These are phyloP conservation scores for Emergomyces pasteurianus DNA, from an alignment of 2,329 filamentous ascomycete genomes.

Conservation along the genomic window DNA sequence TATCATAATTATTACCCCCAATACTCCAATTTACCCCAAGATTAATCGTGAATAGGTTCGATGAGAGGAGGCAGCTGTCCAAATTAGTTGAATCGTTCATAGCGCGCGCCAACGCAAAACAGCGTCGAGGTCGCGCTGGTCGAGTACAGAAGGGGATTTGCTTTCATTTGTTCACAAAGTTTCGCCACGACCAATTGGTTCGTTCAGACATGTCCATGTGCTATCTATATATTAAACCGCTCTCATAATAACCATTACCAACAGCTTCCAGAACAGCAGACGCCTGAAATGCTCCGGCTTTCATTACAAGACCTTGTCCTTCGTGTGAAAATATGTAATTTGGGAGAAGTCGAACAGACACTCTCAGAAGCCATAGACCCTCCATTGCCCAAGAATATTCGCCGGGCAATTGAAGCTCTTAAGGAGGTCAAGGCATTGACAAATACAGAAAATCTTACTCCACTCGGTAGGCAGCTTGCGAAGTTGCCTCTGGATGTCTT, in stretches of 20 bases:
- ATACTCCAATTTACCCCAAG: neutral
- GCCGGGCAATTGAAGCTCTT: slow-evolving; percentile 80
- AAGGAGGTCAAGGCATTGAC: slow-evolving; percentile 89
- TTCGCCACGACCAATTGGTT: slow-evolving; percentile 64
- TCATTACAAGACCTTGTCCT: slow-evolving; percentile 92
- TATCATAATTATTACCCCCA: slow-evolving; percentile 2
- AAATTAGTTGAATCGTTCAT: slow-evolving; percentile 90
- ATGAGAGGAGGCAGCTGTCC: slow-evolving; percentile 84
- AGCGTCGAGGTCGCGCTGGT: slow-evolving; percentile 82
- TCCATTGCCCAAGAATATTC: slow-evolving; percentile 82
- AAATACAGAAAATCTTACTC: slow-evolving; percentile 66
- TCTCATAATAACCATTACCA: neutral
- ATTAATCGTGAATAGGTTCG: slow-evolving; percentile 47
- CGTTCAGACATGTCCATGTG: slow-evolving; percentile 3
- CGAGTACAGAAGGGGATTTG: slow-evolving; percentile 91
- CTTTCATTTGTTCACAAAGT: slow-evolving; percentile 89
- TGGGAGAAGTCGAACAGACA: slow-evolving; percentile 86
- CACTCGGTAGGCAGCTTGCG: slow-evolving; percentile 74
- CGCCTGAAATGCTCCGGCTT: slow-evolving; percentile 86
- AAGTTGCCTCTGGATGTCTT: slow-evolving; percentile 87
- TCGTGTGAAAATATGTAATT: slow-evolving; percentile 92
- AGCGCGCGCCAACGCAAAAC: slow-evolving; percentile 88
- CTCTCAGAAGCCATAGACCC: slow-evolving; percentile 79
- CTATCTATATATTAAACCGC: neutral
- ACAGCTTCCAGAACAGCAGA: slow-evolving; percentile 80